A percentile compares a stretch with the other conserved stretches of the same genome.
Conservation (phyloP, 192 early-diverging fungal genomes). For the Coemansia pectinata region DNA sequence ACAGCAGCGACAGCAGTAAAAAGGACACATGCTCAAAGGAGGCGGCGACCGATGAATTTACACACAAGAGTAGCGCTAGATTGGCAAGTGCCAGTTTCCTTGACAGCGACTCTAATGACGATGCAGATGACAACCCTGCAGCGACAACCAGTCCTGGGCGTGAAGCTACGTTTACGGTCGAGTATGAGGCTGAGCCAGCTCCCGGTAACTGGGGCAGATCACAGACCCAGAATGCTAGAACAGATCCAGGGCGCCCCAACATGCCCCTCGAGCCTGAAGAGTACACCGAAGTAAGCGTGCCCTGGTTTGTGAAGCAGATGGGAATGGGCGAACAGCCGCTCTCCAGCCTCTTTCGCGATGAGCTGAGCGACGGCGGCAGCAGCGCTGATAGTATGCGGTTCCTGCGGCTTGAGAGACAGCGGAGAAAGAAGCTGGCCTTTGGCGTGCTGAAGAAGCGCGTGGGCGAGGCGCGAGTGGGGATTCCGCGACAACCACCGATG, state of each 20-base stretch:
- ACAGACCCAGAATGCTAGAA: background rate
- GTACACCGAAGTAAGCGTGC: constrained; percentile 19
- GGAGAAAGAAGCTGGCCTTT: constrained; percentile 46
- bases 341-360: constrained; percentile 38
- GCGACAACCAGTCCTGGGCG: background rate
- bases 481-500: constrained; percentile 30
- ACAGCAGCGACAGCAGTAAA: background rate
- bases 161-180: constrained; percentile 31
- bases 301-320: constrained; percentile 53
- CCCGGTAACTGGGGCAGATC: constrained; percentile 40
- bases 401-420: constrained; percentile 17
- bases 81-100: constrained; percentile 14
- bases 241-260: constrained; percentile 19
- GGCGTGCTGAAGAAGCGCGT: constrained; percentile 38
- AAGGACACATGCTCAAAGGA: background rate
- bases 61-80: background rate
- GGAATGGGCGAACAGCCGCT: constrained; percentile 50
- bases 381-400: background rate
- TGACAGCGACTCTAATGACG: constrained; percentile 10
- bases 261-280: constrained; percentile 53
- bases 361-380: constrained; percentile 8
- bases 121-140: background rate
- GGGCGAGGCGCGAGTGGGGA: constrained; percentile 50
- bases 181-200: constrained; percentile 30
- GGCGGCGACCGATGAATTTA: background rate